Evolutionary conservation across 2,329 filamentous ascomycete species (phyloP).

Genomic region (Phaeophleospora eucalypticola): DNA sequence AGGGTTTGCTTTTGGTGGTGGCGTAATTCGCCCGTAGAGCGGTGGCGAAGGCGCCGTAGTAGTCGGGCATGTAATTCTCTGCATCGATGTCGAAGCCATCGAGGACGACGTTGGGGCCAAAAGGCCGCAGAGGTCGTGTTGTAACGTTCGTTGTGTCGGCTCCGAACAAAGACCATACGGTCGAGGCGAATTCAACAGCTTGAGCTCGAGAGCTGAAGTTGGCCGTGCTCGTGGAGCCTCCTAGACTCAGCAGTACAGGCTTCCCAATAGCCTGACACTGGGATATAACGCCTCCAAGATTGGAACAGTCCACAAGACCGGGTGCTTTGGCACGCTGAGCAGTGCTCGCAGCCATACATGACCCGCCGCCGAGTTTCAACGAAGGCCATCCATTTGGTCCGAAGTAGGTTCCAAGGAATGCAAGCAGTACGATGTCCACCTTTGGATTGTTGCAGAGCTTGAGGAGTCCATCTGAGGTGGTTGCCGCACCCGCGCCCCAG

Average conservation of each 20-base stretch:
- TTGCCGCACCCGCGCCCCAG: conserved; percentile 1
- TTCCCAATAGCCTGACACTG: no score
- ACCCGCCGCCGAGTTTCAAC: conserved; percentile 32
- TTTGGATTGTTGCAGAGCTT: conserved; percentile 14
- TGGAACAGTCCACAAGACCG: no score
- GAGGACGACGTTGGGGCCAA: conserved; percentile 28
- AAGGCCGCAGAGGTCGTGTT: conserved; percentile 27
- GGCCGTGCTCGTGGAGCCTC: no score
- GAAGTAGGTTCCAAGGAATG: conserved; percentile 34
- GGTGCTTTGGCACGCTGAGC: no score
- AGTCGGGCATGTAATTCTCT: conserved; percentile 28
- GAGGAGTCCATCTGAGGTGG: background rate
- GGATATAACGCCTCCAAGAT: no score
- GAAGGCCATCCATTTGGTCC: conserved; percentile 31
- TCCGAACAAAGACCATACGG: conserved; percentile 38
- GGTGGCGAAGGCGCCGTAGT: conserved; percentile 28
- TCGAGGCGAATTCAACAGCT: conserved; percentile 30
- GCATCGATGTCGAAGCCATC: conserved; percentile 41
- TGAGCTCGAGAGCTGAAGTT: conserved; percentile 28
- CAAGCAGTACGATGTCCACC: conserved; percentile 38
- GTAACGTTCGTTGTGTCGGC: conserved; percentile 21
- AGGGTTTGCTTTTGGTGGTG: conserved; percentile 26
- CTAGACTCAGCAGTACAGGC: no score
- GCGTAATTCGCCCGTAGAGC: conserved; percentile 25
- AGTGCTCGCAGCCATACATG: no score